Base-by-base conservation (phyloP, 106 monocot genomes). In the Cymbidium sinense region DNA sequence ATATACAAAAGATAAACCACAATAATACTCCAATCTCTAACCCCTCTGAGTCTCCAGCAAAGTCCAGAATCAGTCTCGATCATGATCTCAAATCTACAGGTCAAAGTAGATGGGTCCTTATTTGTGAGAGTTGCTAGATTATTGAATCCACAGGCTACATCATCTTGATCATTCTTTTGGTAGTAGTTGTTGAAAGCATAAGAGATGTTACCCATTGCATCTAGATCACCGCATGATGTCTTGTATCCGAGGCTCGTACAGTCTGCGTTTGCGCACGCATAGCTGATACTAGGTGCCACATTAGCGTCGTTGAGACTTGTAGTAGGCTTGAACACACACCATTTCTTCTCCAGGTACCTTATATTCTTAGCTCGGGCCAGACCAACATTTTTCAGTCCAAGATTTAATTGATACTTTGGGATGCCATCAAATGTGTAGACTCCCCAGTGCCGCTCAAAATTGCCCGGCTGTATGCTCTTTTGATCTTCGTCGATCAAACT, bases 391-490 rank as follows among this genome's bases (percentile, higher is more conserved):
- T 20, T 50, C 15, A 50, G 44, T 21, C 79, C 82, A 0, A 77
- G 77, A 77, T 78, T 80, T 17, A 87, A 55, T 31, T 75, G 84
- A 73, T 87, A 87, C 30, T 87, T 87, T 7, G 81, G 84, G 70
- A 75, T 58, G 13, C 89, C 84, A 33, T 89, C 86, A 9, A 78
- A 82, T 1, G 78, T 82, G 55, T 79, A 91, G 50, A 88, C 43
- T 7, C 91, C 88, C 91, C 91, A 91, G 67, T 91, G 91, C 61
- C 91, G 75, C 82, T 91, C 91, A 36, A 91, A 91, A 69, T 91
- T 91, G 5, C 91, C 91, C 3, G 91, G 88, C 70, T 86, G 88
- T 70, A 88, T 84, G 77, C 91, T 91, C 82, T 88, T 91, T 43
- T 82, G 71, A 43, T 91, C 91, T 80, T 91, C 88, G 37, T 91